phyloP scores from a whole-genome alignment of 768 basidiomycete genomes.

The Phanerodontia chrysosporium region DNA sequence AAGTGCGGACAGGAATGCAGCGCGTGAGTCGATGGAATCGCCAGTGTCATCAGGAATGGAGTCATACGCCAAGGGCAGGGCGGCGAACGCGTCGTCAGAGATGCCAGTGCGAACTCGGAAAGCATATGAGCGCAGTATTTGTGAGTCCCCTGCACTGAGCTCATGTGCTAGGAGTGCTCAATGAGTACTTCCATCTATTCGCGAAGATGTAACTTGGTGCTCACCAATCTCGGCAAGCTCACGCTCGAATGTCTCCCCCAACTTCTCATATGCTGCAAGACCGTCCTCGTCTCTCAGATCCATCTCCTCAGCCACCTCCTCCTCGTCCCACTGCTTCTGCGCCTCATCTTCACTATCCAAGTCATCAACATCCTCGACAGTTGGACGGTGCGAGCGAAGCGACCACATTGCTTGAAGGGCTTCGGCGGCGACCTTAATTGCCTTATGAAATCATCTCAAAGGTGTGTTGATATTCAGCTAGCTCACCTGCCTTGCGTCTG shows the following conservation, averaged over 20 bases:
- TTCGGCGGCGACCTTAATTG: too few species aligned
- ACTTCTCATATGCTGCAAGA: not conserved
- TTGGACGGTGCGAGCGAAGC: too few species aligned
- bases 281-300: not conserved
- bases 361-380: too few species aligned
- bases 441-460: too few species aligned
- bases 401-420: too few species aligned
- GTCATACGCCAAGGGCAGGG: not conserved
- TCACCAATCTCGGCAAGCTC: not conserved
- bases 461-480: too few species aligned
- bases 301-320: not conserved
- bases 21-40: constrained; percentile 13
- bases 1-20: constrained; percentile 30
- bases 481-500: too few species aligned
- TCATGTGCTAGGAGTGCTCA: not conserved
- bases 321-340: too few species aligned
- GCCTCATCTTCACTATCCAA: too few species aligned
- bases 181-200: not conserved
- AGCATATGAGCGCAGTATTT: not conserved
- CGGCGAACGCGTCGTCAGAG: not conserved
- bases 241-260: not conserved
- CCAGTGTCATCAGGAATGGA: not conserved
- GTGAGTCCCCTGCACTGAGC: not conserved
- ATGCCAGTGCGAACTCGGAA: not conserved
- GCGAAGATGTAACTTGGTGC: not conserved